A percentile compares a stretch with the other conserved stretches of the same genome.
Conservation (phyloP, 2,329 filamentous ascomycete species). For the Dactylellina leptospora region DNA sequence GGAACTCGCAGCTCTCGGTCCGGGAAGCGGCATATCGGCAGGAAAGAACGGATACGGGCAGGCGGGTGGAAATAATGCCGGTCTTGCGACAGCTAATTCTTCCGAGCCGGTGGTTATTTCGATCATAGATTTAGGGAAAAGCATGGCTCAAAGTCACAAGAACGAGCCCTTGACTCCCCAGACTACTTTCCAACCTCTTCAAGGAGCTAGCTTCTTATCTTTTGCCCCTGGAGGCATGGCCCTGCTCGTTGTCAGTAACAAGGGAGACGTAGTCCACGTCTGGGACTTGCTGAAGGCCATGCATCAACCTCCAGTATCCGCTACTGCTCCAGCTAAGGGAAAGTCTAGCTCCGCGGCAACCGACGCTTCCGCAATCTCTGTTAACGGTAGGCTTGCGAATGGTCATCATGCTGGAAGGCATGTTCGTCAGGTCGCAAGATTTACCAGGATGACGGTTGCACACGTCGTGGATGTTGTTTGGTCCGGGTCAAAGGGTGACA, state of each 20-base stretch:
- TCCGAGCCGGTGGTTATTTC: conserved; percentile 77
- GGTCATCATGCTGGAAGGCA: conserved; percentile 64
- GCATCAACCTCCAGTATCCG: conserved; percentile 63
- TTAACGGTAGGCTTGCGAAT: conserved; percentile 55
- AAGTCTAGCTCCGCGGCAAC: conserved; percentile 38
- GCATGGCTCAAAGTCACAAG: conserved; percentile 64
- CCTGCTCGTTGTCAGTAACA: conserved; percentile 80
- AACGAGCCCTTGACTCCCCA: conserved; percentile 66
- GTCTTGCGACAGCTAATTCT: conserved; percentile 63
- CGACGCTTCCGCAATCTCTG: conserved; percentile 40
- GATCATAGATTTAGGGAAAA: conserved; percentile 73
- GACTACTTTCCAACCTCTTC: conserved; percentile 74
- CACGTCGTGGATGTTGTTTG: conserved; percentile 90
- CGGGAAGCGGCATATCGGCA: conserved; percentile 46
- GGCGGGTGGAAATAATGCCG: conserved; percentile 55
- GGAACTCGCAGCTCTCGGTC: conserved; percentile 51
- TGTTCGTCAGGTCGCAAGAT: conserved; percentile 86
- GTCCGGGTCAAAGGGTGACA: conserved; percentile 81
- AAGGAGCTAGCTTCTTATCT: conserved; percentile 82
- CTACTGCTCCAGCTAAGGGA: conserved; percentile 55
- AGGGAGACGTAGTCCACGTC: conserved; percentile 82
- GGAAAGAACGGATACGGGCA: conserved; percentile 49
- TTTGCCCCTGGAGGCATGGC: conserved; percentile 78
- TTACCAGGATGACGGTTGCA: conserved; percentile 89
- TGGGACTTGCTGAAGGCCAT: conserved; percentile 74